Conservation (phyloP, 495 filamentous ascomycete genomes). For the Pseudomonodictys pantanalensis region DNA sequence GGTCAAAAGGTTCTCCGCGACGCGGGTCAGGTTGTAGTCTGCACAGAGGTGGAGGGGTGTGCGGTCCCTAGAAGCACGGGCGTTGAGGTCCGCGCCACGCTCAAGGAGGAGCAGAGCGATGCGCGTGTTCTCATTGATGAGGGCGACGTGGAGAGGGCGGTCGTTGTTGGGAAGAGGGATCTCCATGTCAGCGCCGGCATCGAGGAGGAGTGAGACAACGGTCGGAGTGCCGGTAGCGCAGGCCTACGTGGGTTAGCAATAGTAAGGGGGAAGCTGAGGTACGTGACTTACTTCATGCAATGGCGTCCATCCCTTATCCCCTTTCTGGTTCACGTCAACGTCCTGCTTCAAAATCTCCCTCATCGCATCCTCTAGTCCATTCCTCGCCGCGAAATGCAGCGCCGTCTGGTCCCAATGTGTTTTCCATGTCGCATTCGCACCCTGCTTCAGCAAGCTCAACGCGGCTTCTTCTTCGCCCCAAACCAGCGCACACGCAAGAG, state of each 20-base stretch:
- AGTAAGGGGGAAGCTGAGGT: not conserved
- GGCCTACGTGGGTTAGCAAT: not conserved
- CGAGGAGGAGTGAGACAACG: slow-evolving; percentile 1
- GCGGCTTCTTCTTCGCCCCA: slow-evolving; percentile 14
- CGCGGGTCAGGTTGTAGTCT: slow-evolving; percentile 3
- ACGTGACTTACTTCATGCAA: slow-evolving; percentile 16
- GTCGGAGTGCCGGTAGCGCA: slow-evolving; percentile 9
- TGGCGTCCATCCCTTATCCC: slow-evolving; percentile 15
- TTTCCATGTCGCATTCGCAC: slow-evolving; percentile 11
- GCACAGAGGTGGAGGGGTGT: slow-evolving; percentile 13
- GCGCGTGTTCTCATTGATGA: slow-evolving; percentile 13
- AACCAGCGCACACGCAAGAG: slow-evolving; percentile 22
- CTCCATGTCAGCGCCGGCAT: slow-evolving; percentile 19
- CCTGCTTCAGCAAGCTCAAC: slow-evolving; percentile 2
- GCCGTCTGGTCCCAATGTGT: slow-evolving; percentile 11
- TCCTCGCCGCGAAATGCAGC: slow-evolving; percentile 19
- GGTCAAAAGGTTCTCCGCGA: not conserved
- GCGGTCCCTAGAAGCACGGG: slow-evolving; percentile 1
- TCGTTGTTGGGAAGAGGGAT: slow-evolving; percentile 13
- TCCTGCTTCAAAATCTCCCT: slow-evolving; percentile 1
- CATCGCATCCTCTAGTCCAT: not conserved
- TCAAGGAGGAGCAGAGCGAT: slow-evolving; percentile 4
- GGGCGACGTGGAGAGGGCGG: slow-evolving; percentile 20
- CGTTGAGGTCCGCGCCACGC: slow-evolving; percentile 2
- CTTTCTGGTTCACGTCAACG: slow-evolving; percentile 2